Evolutionary conservation across 306 rosid species (phyloP).

Genomic region (Castanea sativa): DNA sequence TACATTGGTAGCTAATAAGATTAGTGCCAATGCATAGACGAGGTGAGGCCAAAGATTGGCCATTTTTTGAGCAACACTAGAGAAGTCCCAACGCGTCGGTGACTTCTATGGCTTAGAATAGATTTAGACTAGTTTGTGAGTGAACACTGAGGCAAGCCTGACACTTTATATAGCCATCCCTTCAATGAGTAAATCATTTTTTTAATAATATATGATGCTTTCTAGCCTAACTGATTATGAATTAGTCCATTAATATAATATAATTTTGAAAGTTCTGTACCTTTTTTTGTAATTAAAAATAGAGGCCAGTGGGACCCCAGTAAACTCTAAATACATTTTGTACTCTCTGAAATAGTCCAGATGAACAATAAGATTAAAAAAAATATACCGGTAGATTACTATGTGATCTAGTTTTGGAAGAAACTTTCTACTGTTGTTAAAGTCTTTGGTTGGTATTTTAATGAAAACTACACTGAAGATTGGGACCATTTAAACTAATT

Average conservation of each 20-base stretch:
- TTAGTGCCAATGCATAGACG: slow-evolving; percentile 21
- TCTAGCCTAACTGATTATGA: neutral
- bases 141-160: neutral
- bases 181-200: neutral
- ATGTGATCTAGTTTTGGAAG: neutral
- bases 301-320: neutral
- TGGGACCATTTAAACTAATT: neutral
- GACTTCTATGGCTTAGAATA: neutral
- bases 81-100: neutral
- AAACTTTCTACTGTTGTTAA: neutral
- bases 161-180: slow-evolving; percentile 19
- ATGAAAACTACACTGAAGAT: neutral
- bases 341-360: neutral
- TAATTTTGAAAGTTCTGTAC: neutral
- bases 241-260: neutral
- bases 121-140: slow-evolving; percentile 4
- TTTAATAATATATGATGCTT: slow-evolving; percentile 9
- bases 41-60: slow-evolving; percentile 27
- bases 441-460: neutral
- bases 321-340: neutral
- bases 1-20: slow-evolving; percentile 27
- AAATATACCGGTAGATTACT: neutral
- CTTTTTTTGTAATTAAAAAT: neutral
- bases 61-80: slow-evolving; percentile 14
- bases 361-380: neutral